These are phyloP conservation scores for Pseudonitzschia delicatissima DNA, from an alignment of 108 stramenopile genomes.

Conservation along the genomic window DNA sequence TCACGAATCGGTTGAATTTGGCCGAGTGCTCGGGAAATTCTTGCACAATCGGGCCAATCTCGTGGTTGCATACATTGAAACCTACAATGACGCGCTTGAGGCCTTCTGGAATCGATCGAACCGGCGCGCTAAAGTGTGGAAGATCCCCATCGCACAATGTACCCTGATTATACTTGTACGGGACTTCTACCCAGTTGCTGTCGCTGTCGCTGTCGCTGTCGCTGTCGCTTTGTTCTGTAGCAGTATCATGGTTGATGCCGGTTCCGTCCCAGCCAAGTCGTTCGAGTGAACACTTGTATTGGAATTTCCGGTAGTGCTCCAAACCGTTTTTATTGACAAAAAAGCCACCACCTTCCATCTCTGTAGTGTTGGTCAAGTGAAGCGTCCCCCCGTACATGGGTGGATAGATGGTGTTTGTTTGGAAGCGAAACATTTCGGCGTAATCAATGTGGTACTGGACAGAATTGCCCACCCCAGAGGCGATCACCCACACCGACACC, in stretches of 20 bases:
- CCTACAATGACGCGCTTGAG: background rate
- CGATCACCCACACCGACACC: slow-evolving; percentile 4
- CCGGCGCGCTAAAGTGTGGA: slow-evolving; percentile 1
- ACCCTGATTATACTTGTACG: background rate
- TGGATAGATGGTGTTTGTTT: slow-evolving; percentile 1
- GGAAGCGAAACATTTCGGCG: slow-evolving; percentile 6
- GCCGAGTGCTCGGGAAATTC: background rate
- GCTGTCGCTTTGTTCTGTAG: background rate
- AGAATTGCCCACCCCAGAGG: background rate
- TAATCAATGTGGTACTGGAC: slow-evolving; percentile 7
- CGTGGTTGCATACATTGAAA: slow-evolving; percentile 5
- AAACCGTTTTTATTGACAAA: background rate
- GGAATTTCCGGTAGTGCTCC: background rate
- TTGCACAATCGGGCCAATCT: slow-evolving; percentile 2
- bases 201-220: background rate
- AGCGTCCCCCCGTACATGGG: slow-evolving; percentile 7
- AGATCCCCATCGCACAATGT: slow-evolving; percentile 1
- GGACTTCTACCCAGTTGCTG: background rate
- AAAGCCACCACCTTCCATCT: background rate
- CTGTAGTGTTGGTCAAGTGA: background rate
- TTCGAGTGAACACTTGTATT: background rate
- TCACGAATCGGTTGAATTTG: background rate
- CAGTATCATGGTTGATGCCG: background rate
- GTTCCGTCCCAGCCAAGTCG: background rate
- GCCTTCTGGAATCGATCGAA: background rate